These are phyloP conservation scores for Salix udensis DNA, from an alignment of 345 rosid genomes.

Conservation along the genomic window DNA sequence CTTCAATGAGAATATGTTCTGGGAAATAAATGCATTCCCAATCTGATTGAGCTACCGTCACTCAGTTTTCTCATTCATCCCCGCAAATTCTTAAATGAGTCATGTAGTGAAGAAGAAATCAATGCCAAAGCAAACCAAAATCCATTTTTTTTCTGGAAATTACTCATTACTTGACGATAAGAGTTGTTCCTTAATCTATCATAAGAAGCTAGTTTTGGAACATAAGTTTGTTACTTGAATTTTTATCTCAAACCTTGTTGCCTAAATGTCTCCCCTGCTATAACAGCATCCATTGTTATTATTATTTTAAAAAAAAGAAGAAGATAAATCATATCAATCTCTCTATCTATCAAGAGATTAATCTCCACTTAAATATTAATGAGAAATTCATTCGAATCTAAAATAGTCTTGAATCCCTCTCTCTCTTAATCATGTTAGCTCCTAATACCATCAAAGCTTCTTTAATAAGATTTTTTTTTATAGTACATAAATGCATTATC, in stretches of 20 bases:
- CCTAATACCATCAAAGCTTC: not conserved
- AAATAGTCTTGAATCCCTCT: too few species aligned
- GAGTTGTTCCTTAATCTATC: not conserved
- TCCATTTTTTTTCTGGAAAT: not conserved
- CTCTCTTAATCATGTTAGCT: too few species aligned
- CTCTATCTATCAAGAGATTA: not conserved
- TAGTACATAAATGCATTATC: not conserved
- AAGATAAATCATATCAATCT: too few species aligned
- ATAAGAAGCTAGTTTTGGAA: not conserved
- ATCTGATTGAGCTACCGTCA: not conserved
- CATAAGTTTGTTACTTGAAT: not conserved
- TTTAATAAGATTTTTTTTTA: not conserved
- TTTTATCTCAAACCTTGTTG: not conserved
- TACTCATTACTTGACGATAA: not conserved
- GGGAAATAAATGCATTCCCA: constrained; percentile 4
- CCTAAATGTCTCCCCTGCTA: not conserved
- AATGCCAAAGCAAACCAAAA: not conserved
- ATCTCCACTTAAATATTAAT: not conserved
- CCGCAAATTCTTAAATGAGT: not conserved
- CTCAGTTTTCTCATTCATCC: not conserved
- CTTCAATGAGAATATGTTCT: not conserved
- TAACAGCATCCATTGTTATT: too few species aligned
- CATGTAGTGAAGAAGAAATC: not conserved
- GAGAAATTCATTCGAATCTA: too few species aligned
- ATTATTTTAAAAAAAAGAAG: too few species aligned